Evolutionary conservation across 1,139 yeast genomes (phyloP).

Genomic region (Geotrichum cucujoidarum): DNA sequence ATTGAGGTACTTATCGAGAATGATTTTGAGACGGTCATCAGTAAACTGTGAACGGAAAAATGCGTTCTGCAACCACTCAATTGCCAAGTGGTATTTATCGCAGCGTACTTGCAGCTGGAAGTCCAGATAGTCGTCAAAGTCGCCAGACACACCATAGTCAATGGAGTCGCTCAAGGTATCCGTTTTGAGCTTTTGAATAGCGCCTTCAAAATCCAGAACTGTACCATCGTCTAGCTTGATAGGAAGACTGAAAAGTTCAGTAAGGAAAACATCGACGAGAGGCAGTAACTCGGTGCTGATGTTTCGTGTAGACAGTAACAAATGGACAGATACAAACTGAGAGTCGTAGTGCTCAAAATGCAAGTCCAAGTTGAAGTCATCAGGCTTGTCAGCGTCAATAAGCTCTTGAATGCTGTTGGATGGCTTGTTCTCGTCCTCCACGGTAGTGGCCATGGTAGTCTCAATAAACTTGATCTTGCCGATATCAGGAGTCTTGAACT

Average conservation of each 20-base stretch:
- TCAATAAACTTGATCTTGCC: slow-evolving; percentile 65
- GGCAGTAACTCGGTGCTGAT: slow-evolving; percentile 57
- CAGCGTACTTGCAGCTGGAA: slow-evolving; percentile 59
- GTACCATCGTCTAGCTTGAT: slow-evolving; percentile 59
- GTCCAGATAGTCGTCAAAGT: slow-evolving; percentile 52
- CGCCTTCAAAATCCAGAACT: slow-evolving; percentile 63
- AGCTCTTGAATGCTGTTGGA: slow-evolving; percentile 34
- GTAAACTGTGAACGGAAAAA: slow-evolving; percentile 67
- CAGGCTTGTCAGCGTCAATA: slow-evolving; percentile 39
- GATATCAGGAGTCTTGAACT: slow-evolving; percentile 71
- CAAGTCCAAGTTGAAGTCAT: slow-evolving; percentile 58
- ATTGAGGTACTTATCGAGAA: slow-evolving; percentile 69
- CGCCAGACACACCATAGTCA: slow-evolving; percentile 49
- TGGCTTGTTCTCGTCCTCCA: slow-evolving; percentile 25
- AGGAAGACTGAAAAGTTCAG: slow-evolving; percentile 67
- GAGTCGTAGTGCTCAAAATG: slow-evolving; percentile 80
- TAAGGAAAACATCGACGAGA: slow-evolving; percentile 57
- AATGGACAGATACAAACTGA: slow-evolving; percentile 67
- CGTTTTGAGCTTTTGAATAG: slow-evolving; percentile 62
- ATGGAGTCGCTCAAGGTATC: slow-evolving; percentile 64
- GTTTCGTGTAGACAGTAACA: slow-evolving; percentile 59
- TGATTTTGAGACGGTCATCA: slow-evolving; percentile 60
- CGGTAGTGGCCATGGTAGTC: slow-evolving; percentile 58
- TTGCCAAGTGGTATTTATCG: slow-evolving; percentile 59
- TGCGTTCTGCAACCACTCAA: slow-evolving; percentile 69